phyloP scores from a whole-genome alignment of 176 grass and related monocot species.

The Oryza officinalis region DNA sequence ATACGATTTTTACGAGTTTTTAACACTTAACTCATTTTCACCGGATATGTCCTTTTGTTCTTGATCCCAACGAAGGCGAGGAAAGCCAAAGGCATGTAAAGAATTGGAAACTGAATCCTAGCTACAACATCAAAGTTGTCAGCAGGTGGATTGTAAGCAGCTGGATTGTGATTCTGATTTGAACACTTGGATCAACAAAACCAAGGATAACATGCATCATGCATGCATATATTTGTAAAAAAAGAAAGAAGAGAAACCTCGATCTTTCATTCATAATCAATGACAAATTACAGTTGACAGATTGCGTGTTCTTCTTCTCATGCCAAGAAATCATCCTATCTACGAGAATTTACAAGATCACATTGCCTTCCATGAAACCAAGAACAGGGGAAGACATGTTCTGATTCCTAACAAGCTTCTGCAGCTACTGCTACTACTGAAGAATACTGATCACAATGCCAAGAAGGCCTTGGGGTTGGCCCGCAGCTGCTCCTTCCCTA shows the following conservation, averaged over 20 bases:
- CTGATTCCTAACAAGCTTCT: not conserved
- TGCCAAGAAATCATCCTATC: not conserved
- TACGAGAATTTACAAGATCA: not conserved
- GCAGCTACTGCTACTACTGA: not conserved
- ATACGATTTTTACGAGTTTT: no score
- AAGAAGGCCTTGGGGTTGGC: not conserved
- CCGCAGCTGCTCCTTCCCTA: conserved; percentile 8
- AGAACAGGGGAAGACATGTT: not conserved
- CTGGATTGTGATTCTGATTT: no score
- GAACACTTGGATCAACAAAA: not conserved
- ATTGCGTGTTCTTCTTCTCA: not conserved
- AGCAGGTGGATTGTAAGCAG: no score
- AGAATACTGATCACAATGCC: not conserved
- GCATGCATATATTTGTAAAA: not conserved
- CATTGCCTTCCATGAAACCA: not conserved
- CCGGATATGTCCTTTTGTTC: no score
- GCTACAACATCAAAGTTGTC: no score
- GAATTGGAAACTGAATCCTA: no score
- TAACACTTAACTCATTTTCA: no score
- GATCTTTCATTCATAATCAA: not conserved
- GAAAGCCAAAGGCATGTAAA: no score
- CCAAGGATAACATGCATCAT: not conserved
- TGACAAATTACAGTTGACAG: not conserved
- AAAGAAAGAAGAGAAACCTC: not conserved
- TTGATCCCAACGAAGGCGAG: no score